These are phyloP conservation scores for Dryas drummondii DNA, from an alignment of 306 rosid species.

Conservation along the genomic window DNA sequence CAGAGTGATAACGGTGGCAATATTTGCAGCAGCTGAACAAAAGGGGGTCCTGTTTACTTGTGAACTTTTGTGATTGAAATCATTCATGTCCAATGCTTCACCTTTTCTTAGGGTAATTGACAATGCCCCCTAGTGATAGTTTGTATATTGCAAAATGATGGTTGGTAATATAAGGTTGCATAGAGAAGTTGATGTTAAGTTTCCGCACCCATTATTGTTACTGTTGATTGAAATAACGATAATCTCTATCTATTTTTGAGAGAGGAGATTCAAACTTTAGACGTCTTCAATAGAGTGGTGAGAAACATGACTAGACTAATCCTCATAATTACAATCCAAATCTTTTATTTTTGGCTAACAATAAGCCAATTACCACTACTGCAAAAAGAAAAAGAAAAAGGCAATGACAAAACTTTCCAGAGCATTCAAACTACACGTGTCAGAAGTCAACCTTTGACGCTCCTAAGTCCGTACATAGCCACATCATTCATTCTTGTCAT, in stretches of 20 bases:
- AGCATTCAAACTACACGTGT: background rate
- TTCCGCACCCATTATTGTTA: background rate
- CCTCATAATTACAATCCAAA: too few species aligned
- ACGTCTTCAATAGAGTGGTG: too few species aligned
- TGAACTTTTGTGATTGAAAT: constrained; percentile 10
- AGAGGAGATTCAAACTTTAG: too few species aligned
- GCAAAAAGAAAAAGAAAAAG: too few species aligned
- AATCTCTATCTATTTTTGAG: too few species aligned
- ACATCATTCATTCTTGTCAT: background rate
- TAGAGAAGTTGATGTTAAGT: background rate
- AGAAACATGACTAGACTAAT: too few species aligned
- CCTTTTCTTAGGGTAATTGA: constrained; percentile 12
- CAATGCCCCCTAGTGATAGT: constrained; percentile 19
- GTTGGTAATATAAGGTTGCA: background rate
- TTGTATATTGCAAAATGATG: constrained; percentile 5
- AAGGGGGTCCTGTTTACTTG: constrained; percentile 18
- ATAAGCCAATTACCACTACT: too few species aligned
- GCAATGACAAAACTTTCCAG: too few species aligned
- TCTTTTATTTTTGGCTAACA: too few species aligned
- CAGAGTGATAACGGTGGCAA: constrained; percentile 15
- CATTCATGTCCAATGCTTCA: background rate
- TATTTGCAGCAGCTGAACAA: background rate
- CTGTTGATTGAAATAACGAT: too few species aligned
- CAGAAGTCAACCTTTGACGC: background rate
- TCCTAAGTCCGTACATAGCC: background rate